Conservation (phyloP, 768 basidiomycete species). For the Chalciporus chontae region DNA sequence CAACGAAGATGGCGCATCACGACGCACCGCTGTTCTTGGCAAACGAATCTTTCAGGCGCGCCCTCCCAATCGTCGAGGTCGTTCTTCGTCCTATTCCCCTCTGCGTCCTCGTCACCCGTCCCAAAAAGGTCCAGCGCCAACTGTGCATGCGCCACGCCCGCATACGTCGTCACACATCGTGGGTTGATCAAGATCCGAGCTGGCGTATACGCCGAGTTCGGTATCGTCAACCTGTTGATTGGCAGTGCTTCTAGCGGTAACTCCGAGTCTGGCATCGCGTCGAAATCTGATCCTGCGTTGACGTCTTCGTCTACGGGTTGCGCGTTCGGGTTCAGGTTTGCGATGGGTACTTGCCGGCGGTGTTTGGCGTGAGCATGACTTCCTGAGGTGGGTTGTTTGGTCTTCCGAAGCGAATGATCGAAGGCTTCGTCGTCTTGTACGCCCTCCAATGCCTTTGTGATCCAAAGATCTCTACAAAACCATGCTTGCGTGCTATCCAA, state of each 20-base stretch:
- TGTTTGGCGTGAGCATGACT: conserved; percentile 27
- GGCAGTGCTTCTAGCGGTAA: conserved; percentile 28
- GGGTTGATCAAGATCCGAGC: conserved; percentile 95
- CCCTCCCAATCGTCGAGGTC: conserved; percentile 93
- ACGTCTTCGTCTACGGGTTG: conserved; percentile 59
- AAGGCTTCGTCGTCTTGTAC: conserved; percentile 50
- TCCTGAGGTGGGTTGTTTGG: conserved; percentile 5
- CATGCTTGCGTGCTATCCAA: conserved; percentile 96
- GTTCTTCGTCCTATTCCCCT: conserved; percentile 58
- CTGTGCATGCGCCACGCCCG: conserved; percentile 94
- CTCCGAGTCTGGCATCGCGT: conserved; percentile 75
- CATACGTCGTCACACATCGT: conserved; percentile 95
- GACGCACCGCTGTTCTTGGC: conserved; percentile 85
- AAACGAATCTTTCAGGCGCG: conserved; percentile 96
- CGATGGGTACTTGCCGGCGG: conserved; percentile 26
- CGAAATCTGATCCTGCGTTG: conserved; percentile 84
- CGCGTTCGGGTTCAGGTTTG: conserved; percentile 1
- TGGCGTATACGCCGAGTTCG: conserved; percentile 84
- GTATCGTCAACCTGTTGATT: conserved; percentile 54
- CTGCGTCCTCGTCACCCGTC: conserved; percentile 57
- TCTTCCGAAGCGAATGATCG: conserved; percentile 13
- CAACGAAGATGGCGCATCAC: not conserved
- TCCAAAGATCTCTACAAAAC: conserved; percentile 98
- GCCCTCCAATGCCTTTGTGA: conserved; percentile 77
- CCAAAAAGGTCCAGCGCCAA: conserved; percentile 95